Base-by-base conservation (phyloP, 2,329 filamentous ascomycete species). In the Nannizzia gypsea region DNA sequence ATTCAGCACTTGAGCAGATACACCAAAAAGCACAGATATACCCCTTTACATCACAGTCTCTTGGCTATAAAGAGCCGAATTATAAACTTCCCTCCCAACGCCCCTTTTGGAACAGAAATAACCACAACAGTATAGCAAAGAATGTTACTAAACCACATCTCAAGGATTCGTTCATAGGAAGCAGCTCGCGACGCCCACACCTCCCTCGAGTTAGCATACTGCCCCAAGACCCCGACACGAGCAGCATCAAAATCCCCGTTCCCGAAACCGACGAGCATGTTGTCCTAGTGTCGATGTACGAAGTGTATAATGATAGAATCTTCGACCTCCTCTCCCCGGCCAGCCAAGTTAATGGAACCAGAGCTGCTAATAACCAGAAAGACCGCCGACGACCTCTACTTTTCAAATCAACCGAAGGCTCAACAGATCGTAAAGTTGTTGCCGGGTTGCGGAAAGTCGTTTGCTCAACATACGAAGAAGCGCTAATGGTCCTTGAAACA, bases 241-340 rank as follows among this genome's bases (percentile, higher is more conserved):
- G 84, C 72, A 79, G 85, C 57, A 77, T 95, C 48, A 76, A 80
- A 3, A 79, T 95, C 0, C 79, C 83, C 0, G 78, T 84, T 55
- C 87, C 91, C 63, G 78, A 80, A 0, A 81, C 81, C 20, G 83
- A 86, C 59, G 89, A 96, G 66, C 96, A 96, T 67, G 87, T 88
- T 3, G 84, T 99, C 59, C 78, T 99, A 9, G 81, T 99, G 22
- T 96, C 90, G 59, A 99, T 99, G 91, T 97, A 97, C 73, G 93
- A 99, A 72, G 92, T 99, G 1, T 96, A 99, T 77, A 99, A 99
- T 69, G 92, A 99, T 74, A 86, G 91, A 38, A 97, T 99, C 65
- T 97, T 95, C 71, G 93, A 99, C 68, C 83, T 99, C 0, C 78
- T 99, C 0, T 88, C 80, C 17, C 68, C 83, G 6, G 71, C 71